Evolutionary conservation across 1,139 yeast genomes (phyloP).

Genomic region (Sugiyamaella japonica): DNA sequence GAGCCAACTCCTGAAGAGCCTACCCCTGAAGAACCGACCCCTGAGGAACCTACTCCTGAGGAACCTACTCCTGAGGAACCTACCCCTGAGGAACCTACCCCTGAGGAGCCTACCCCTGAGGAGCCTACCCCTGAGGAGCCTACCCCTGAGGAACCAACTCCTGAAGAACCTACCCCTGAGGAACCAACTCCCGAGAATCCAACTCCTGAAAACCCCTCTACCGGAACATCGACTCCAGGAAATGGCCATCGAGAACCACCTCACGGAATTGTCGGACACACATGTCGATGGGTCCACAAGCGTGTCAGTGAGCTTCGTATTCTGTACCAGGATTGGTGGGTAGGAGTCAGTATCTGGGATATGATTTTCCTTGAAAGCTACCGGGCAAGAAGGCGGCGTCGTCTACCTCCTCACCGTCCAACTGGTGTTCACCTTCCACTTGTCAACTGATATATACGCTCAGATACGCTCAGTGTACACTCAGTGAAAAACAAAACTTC

Average conservation of each 20-base stretch:
- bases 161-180: background rate
- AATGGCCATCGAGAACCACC: background rate
- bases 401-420: background rate
- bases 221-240: background rate
- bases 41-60: constrained; percentile 1
- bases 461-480: too few relatives aligned
- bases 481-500: too few relatives aligned
- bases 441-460: background rate
- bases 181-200: background rate
- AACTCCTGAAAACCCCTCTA: background rate
- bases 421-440: constrained; percentile 11
- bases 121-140: constrained; percentile 3
- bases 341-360: constrained; percentile 10
- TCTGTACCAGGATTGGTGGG: constrained; percentile 8
- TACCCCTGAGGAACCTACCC: background rate
- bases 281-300: constrained; percentile 1
- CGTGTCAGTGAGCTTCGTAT: background rate
- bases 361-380: constrained; percentile 9
- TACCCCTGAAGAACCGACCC: background rate
- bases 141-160: background rate
- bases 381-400: constrained; percentile 4
- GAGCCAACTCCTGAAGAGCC: constrained; percentile 2
- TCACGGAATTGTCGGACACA: background rate
- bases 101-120: background rate
- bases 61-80: background rate